Conservation (phyloP, 2,329 filamentous ascomycete genomes). For the Phoma sp. region DNA sequence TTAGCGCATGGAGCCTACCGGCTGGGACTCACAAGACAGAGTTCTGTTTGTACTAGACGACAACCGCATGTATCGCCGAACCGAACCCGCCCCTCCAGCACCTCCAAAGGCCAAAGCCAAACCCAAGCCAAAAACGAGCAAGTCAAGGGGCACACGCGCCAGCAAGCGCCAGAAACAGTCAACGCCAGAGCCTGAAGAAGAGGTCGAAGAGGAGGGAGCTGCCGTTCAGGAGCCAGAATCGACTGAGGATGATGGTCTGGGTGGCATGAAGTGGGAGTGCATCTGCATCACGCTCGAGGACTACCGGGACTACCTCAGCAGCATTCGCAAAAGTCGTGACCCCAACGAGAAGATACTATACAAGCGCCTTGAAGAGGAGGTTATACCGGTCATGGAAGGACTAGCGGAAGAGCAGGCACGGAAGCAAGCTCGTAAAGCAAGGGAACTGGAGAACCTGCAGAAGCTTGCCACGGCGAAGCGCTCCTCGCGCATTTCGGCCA, state of each 20-base stretch:
- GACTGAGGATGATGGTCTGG: slow-evolving; percentile 68
- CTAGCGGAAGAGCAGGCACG: slow-evolving; percentile 72
- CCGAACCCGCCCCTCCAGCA: slow-evolving; percentile 72
- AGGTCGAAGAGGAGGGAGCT: slow-evolving; percentile 47
- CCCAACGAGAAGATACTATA: slow-evolving; percentile 83
- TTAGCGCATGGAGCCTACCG: slow-evolving; percentile 76
- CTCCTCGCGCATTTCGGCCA: slow-evolving; percentile 86
- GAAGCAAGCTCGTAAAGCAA: slow-evolving; percentile 77
- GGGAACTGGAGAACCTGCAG: slow-evolving; percentile 80
- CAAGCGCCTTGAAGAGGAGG: slow-evolving; percentile 74
- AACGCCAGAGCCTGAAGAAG: slow-evolving; percentile 52
- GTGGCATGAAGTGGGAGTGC: slow-evolving; percentile 88
- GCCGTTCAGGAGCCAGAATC: slow-evolving; percentile 44
- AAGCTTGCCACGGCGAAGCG: slow-evolving; percentile 94
- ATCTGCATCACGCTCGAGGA: slow-evolving; percentile 82
- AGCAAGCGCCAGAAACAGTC: slow-evolving; percentile 75
- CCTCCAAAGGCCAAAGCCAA: slow-evolving; percentile 62
- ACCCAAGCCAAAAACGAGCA: slow-evolving; percentile 61
- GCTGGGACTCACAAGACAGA: slow-evolving; percentile 87
- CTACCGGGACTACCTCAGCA: slow-evolving; percentile 73
- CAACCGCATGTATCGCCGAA: slow-evolving; percentile 87
- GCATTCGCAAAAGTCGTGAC: slow-evolving; percentile 78
- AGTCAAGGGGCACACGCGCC: slow-evolving; percentile 65
- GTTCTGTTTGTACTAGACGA: slow-evolving; percentile 93
- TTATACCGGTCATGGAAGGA: slow-evolving; percentile 84